Base-by-base conservation (phyloP, 1,284 basidiomycete genomes). In the Pseudozyma hubeiensis region DNA sequence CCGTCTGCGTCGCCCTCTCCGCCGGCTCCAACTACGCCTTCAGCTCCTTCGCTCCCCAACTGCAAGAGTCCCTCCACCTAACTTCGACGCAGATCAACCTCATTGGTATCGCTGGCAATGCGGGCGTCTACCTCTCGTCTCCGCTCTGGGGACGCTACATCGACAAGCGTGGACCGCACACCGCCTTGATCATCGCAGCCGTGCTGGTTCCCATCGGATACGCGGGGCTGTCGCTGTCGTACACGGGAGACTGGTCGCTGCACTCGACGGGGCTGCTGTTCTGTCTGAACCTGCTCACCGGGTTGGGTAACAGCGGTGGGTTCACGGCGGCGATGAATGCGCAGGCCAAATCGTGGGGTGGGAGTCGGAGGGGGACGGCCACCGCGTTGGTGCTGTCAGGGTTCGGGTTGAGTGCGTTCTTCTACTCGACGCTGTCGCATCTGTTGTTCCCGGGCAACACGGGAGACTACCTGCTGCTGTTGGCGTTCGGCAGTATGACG, bases 391-490 rank as follows among this genome's bases (percentile, higher is more conserved):
- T 93, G 19, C 85, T 92, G 16, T 91, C 91, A 0, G 92, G 91
- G n/a, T 93, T 92, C 64, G 92, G 92, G 0, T 87, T 93, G 6
- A 92, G 91, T 8, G 92, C 92, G 0, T 93, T 93, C 85, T 86
- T 91, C 62, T 93, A 93, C 85, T 90, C 90, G 24, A 87, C 88
- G 0, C 81, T 92, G 17, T 89, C 90, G 0, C 89, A 91, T 59
- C 71, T 87, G 0, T 76, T 90, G 31, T 93, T 89, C 70, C 89
- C 90, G 0, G 92, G 91, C 0, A 87, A 92, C 74, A 91, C 90
- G 0, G 89, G 89, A 4, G 88, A 88, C 5, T 90, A 93, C 59
- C 85, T 93, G 4, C 85, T 90, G 0, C 81, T 91, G n/a, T 88
- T 93, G 10, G 88, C 90, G 0, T 79, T 91, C 3, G 92, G 92